Conservation (phyloP, 73 alveolate species). For the Breviolum minutum region DNA sequence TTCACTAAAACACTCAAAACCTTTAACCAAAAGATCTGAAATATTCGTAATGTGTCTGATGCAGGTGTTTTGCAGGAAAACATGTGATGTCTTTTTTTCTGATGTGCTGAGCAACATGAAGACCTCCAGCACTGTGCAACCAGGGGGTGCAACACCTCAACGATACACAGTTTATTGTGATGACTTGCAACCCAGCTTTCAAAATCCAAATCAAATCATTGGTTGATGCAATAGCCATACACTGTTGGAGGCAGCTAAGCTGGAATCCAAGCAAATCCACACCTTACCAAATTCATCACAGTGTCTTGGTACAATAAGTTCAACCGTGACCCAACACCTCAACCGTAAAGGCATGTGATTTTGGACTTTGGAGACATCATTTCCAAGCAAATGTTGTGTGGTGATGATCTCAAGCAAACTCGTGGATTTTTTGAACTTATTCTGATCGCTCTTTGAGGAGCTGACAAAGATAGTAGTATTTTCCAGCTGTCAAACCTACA, state of each 20-base stretch:
- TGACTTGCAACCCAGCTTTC: no score
- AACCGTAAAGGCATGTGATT: no score
- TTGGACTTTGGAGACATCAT: no score
- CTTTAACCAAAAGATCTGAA: not conserved
- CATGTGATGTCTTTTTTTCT: no score
- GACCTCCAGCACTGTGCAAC: conserved; percentile 10
- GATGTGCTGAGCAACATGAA: not conserved
- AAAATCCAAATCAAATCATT: not conserved
- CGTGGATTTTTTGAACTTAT: not conserved
- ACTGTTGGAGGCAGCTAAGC: not conserved
- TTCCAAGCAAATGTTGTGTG: no score
- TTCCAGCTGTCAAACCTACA: conserved; percentile 48
- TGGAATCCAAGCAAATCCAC: conserved; percentile 9
- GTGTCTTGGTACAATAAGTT: no score
- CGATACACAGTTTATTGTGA: no score
- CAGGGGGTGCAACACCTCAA: conserved; percentile 18
- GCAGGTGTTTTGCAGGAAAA: no score
- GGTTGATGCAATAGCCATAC: not conserved
- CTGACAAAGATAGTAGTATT: conserved; percentile 16
- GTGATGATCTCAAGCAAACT: not conserved
- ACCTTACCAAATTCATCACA: not conserved
- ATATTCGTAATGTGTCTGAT: no score
- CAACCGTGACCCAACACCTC: no score
- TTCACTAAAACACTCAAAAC: no score
- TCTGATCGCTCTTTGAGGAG: not conserved